phyloP scores from a whole-genome alignment of 2,329 filamentous ascomycete genomes.

The Lecanicillium sp. region DNA sequence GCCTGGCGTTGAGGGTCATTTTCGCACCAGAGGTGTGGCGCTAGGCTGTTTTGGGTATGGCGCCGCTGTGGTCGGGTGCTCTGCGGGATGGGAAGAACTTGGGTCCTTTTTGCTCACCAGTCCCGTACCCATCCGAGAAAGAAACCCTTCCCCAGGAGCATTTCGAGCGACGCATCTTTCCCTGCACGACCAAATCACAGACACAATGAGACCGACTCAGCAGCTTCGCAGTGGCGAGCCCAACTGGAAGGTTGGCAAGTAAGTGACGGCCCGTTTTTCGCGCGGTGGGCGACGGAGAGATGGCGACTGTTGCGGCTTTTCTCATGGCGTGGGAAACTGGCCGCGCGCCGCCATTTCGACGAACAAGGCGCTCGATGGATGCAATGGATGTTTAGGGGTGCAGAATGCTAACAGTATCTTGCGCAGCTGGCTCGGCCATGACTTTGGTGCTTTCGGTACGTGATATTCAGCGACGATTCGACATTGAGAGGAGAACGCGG shows the following conservation, averaged over 20 bases:
- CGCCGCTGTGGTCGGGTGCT: constrained; percentile 8
- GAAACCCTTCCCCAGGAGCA: constrained; percentile 6
- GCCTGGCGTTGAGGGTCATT: constrained; percentile 8
- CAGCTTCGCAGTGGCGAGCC: constrained; percentile 24
- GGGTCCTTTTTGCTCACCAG: constrained; percentile 10
- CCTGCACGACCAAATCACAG: constrained; percentile 7
- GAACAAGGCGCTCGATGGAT: too few relatives aligned
- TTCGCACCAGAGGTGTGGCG: not conserved
- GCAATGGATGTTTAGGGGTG: not conserved
- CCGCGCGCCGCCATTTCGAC: too few relatives aligned
- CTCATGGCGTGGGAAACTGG: constrained; percentile 5
- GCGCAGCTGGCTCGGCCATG: constrained; percentile 56
- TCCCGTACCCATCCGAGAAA: constrained; percentile 7
- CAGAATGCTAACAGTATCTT: constrained; percentile 16
- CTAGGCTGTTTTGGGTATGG: constrained; percentile 7
- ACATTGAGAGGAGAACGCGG: not conserved
- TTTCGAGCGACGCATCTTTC: not conserved
- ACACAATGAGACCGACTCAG: constrained; percentile 34
- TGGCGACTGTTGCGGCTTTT: constrained; percentile 24
- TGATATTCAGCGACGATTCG: constrained; percentile 17
- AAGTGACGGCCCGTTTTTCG: constrained; percentile 16
- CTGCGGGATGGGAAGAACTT: constrained; percentile 13
- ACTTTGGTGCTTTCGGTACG: constrained; percentile 70
- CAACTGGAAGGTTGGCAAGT: constrained; percentile 25
- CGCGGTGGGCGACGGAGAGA: constrained; percentile 7